phyloP scores from a whole-genome alignment of 805 yeast species.

The Ogataea salicorniae region DNA sequence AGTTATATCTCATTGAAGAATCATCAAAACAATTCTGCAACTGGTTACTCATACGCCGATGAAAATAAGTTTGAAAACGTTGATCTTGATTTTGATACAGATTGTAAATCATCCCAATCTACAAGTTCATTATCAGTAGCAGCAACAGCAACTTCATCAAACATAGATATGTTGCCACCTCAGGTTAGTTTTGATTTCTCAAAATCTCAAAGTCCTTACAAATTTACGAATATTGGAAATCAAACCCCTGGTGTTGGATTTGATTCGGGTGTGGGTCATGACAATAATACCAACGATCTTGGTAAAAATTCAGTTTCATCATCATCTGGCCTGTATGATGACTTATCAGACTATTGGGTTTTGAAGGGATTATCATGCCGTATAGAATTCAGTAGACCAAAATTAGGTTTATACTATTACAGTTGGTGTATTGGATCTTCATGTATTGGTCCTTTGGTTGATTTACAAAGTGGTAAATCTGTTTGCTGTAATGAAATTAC shows the following conservation, averaged over 20 bases:
- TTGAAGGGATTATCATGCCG: constrained; percentile 27
- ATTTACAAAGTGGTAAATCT: constrained; percentile 26
- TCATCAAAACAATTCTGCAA: constrained; percentile 13
- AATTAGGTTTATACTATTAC: constrained; percentile 46
- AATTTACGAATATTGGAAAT: not conserved
- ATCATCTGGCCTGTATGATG: constrained; percentile 29
- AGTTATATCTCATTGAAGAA: constrained; percentile 24
- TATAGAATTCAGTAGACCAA: constrained; percentile 47
- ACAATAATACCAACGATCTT: not conserved
- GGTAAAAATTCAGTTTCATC: constrained; percentile 3
- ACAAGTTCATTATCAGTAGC: not conserved
- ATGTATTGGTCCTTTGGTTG: constrained; percentile 33
- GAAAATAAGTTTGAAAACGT: constrained; percentile 49
- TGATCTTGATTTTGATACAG: constrained; percentile 41
- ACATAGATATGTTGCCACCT: too few species aligned
- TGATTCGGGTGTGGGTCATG: constrained; percentile 5
- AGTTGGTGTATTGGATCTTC: constrained; percentile 50
- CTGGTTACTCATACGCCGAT: constrained; percentile 33
- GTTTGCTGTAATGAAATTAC: constrained; percentile 31
- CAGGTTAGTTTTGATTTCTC: too few species aligned
- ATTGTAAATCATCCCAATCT: constrained; percentile 4
- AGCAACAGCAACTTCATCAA: not conserved
- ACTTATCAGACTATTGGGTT: constrained; percentile 31
- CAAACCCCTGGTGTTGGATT: constrained; percentile 12
- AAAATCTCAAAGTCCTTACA: too few species aligned